These are phyloP conservation scores for Sugiyamaella lignohabitans DNA, from an alignment of 805 yeast genomes.

Conservation along the genomic window DNA sequence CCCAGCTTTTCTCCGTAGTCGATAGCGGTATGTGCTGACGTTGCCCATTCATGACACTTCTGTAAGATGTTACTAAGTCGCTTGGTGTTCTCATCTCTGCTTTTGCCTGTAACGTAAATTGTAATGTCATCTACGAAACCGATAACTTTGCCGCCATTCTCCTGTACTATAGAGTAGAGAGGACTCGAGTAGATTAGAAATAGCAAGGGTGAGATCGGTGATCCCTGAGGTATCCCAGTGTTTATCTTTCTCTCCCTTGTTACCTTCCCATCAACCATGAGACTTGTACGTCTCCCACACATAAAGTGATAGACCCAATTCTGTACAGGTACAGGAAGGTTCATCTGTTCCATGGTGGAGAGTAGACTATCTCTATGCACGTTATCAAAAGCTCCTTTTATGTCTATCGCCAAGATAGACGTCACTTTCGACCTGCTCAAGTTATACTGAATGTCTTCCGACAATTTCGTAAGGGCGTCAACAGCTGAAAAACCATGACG, in stretches of 20 bases:
- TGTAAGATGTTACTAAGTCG: neutral
- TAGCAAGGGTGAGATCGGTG: constrained; percentile 7
- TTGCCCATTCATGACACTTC: neutral
- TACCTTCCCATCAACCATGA: constrained; percentile 3
- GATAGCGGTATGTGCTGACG: neutral
- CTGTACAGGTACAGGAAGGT: neutral
- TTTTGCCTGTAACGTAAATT: neutral
- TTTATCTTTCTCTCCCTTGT: neutral
- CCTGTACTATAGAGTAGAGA: constrained; percentile 1
- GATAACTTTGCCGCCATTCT: neutral
- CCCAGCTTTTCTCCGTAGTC: neutral
- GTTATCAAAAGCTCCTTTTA: constrained; percentile 9
- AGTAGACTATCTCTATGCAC: constrained; percentile 8
- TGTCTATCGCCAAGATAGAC: constrained; percentile 3
- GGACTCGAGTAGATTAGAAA: constrained; percentile 8
- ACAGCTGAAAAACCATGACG: constrained; percentile 6
- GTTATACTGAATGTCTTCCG: neutral
- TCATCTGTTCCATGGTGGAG: constrained; percentile 5
- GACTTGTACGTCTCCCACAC: neutral
- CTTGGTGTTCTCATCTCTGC: neutral
- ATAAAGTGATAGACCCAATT: constrained; percentile 2
- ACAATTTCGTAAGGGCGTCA: constrained; percentile 1
- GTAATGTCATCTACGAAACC: constrained; percentile 4
- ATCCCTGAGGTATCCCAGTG: constrained; percentile 8
- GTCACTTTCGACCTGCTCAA: neutral